Conservation (phyloP, 331 rosid genomes). For the Quercus phellos region DNA sequence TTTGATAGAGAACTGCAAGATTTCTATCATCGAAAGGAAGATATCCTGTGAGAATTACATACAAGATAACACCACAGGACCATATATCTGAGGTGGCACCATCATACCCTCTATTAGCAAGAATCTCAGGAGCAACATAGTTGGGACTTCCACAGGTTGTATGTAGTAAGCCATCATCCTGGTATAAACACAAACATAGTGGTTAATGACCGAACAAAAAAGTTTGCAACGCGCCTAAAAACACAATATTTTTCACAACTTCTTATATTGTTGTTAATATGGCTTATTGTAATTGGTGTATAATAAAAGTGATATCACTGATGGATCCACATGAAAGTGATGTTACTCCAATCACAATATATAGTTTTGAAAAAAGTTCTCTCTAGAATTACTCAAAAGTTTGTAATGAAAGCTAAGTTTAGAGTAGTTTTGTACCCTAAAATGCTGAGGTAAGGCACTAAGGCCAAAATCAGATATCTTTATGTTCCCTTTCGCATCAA, state of each 20-base stretch:
- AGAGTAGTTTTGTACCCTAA: constrained; percentile 45
- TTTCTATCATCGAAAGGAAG: constrained; percentile 94
- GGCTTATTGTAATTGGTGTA: too few relatives aligned
- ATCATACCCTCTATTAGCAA: constrained; percentile 72
- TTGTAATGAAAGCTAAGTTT: neutral
- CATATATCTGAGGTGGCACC: constrained; percentile 89
- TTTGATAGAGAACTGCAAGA: constrained; percentile 85
- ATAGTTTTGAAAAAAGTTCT: too few relatives aligned
- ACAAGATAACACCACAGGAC: constrained; percentile 93
- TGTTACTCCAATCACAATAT: too few relatives aligned
- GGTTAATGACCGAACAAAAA: neutral
- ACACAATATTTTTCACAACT: too few relatives aligned
- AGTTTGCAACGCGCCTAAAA: neutral
- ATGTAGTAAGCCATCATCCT: constrained; percentile 88
- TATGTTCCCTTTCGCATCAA: constrained; percentile 70
- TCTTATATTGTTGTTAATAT: too few relatives aligned
- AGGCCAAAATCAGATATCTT: constrained; percentile 94
- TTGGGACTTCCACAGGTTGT: constrained; percentile 99
- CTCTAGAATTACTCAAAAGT: too few relatives aligned
- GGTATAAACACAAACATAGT: constrained; percentile 5
- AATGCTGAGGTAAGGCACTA: constrained; percentile 84
- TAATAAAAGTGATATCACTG: too few relatives aligned
- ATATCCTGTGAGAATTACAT: constrained; percentile 62
- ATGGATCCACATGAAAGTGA: too few relatives aligned
- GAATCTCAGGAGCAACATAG: constrained; percentile 93